Percentiles rank a stretch among this genome's conserved stretches.
These are phyloP conservation scores for Candida sakaeoensis DNA, from an alignment of 805 yeast species.

Conservation along the genomic window DNA sequence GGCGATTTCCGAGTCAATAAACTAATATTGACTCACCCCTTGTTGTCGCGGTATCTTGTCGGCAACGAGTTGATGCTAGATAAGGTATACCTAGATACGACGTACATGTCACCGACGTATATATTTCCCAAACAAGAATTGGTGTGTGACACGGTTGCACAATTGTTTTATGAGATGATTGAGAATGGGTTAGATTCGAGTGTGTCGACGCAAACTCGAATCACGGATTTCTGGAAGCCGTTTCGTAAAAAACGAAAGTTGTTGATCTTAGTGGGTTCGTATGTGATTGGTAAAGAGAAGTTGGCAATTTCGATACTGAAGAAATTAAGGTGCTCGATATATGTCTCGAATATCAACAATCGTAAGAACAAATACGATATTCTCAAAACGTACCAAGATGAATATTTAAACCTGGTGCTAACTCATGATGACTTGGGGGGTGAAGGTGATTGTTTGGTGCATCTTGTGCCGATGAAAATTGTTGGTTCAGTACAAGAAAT, in stretches of 20 bases:
- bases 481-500: slow-evolving; percentile 44
- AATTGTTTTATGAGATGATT: slow-evolving; percentile 43
- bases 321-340: slow-evolving; percentile 49
- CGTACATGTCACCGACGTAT: slow-evolving; percentile 74
- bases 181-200: slow-evolving; percentile 29
- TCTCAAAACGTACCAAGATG: slow-evolving; percentile 45
- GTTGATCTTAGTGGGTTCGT: slow-evolving; percentile 75
- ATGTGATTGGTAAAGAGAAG: slow-evolving; percentile 89
- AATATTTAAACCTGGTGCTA: slow-evolving; percentile 28
- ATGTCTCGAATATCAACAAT: slow-evolving; percentile 47
- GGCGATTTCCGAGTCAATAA: slow-evolving; percentile 85
- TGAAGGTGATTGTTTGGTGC: slow-evolving; percentile 52
- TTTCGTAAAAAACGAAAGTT: slow-evolving; percentile 34
- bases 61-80: slow-evolving; percentile 24
- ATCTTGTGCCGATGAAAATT: slow-evolving; percentile 67
- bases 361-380: slow-evolving; percentile 39
- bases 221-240: slow-evolving; percentile 32
- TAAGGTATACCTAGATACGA: slow-evolving; percentile 80
- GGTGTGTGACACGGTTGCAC: slow-evolving; percentile 60
- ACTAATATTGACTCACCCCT: slow-evolving; percentile 43
- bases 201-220: slow-evolving; percentile 29
- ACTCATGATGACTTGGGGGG: slow-evolving; percentile 25
- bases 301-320: slow-evolving; percentile 67
- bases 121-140: slow-evolving; percentile 73
- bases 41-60: slow-evolving; percentile 18